phyloP scores from a whole-genome alignment of 345 rosid species.

The Eucalyptus viminalis region DNA sequence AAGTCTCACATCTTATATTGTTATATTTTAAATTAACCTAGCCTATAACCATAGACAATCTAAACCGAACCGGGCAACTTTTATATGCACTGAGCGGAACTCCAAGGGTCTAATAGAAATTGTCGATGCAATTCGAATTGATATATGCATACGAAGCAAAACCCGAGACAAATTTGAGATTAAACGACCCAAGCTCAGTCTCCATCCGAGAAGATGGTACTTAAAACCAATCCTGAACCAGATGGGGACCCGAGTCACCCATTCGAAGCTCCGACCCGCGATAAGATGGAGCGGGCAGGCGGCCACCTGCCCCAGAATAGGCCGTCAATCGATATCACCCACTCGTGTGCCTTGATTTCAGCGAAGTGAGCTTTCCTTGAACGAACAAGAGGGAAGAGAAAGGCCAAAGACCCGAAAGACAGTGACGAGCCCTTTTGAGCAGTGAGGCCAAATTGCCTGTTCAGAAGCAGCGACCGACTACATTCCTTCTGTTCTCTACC shows the following conservation, averaged over 20 bases:
- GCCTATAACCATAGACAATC: background rate
- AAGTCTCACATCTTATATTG: background rate
- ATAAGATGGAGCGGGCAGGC: background rate
- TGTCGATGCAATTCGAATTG: background rate
- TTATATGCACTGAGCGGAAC: fast-evolving
- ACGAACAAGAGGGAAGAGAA: background rate
- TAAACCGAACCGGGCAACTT: background rate
- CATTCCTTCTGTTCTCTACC: background rate
- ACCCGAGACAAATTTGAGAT: background rate
- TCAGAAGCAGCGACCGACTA: background rate
- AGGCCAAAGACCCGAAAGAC: background rate
- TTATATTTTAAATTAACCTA: background rate
- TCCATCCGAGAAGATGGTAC: background rate
- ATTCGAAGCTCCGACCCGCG: background rate
- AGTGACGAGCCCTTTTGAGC: background rate
- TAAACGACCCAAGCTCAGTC: background rate
- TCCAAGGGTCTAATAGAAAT: background rate
- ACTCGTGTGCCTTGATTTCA: background rate
- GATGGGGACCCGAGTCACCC: background rate
- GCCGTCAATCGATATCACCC: background rate
- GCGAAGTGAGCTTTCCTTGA: background rate
- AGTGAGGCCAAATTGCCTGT: background rate
- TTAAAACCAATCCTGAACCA: background rate
- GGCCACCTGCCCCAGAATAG: background rate
- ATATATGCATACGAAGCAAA: background rate